These are phyloP conservation scores for Groenewaldozyma auringiensis DNA, from an alignment of 1,139 yeast species.

Conservation along the genomic window DNA sequence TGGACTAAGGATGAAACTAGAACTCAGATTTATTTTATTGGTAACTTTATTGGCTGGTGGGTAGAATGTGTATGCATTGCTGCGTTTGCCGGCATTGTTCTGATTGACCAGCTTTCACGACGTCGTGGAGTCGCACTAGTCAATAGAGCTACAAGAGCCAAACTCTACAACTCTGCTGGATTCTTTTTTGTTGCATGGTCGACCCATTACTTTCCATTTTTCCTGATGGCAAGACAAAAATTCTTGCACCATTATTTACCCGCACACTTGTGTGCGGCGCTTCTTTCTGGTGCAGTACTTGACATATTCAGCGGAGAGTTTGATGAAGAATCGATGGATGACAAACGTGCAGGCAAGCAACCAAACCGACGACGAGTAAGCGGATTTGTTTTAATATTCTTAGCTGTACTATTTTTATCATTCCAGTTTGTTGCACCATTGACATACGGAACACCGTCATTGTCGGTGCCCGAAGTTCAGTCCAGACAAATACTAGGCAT, in stretches of 20 bases:
- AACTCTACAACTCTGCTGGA: constrained; percentile 72
- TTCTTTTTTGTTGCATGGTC: constrained; percentile 92
- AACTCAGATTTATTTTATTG: constrained; percentile 78
- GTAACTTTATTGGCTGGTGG: constrained; percentile 93
- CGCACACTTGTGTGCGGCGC: constrained; percentile 85
- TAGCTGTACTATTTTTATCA: constrained; percentile 48
- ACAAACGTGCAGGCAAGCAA: constrained; percentile 10
- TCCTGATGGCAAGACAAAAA: constrained; percentile 89
- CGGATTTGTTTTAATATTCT: constrained; percentile 36
- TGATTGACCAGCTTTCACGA: constrained; percentile 71
- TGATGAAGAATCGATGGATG: constrained; percentile 23
- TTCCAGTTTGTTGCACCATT: constrained; percentile 76
- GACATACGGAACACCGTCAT: constrained; percentile 69
- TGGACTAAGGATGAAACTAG: constrained; percentile 66
- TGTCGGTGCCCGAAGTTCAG: constrained; percentile 56
- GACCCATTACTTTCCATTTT: constrained; percentile 64
- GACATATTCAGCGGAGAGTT: constrained; percentile 68
- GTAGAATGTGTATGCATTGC: constrained; percentile 63
- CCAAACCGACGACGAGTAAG: constrained; percentile 21
- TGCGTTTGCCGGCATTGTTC: constrained; percentile 51
- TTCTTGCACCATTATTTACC: constrained; percentile 97
- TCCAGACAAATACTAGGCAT: constrained; percentile 79
- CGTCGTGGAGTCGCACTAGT: constrained; percentile 62
- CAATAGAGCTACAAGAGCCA: constrained; percentile 56
- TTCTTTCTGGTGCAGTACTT: constrained; percentile 71